Base-by-base conservation (phyloP, 1,284 basidiomycete genomes). In the Sanghuangporus baumii region DNA sequence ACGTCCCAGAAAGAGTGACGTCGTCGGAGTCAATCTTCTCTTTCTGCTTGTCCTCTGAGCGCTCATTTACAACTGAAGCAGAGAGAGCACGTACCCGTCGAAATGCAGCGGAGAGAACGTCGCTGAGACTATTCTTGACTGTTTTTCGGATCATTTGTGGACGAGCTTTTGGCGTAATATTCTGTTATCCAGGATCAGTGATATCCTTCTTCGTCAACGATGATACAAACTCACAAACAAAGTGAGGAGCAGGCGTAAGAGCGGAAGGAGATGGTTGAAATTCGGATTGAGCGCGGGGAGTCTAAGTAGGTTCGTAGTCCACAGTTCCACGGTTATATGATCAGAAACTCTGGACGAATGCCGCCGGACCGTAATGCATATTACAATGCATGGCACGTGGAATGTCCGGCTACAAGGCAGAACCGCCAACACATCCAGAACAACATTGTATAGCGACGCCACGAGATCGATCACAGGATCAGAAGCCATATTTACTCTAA, bases 91-190 rank as follows among this genome's bases (percentile, higher is more conserved):
- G 31, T 48, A 63, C 57, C 18, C 62, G 62, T 55, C 62, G 50
- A 26, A 63, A 63, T 41, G 41, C 37, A n/a, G 16, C 31, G 46
- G 51, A 88, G 91, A 72, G 91, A 88, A 73, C 87, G 87, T 59
- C 93, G 91, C 68, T 93, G 79, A 48, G 94, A 93, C 54, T 94
- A 81, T 76, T 96, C 91, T 65, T 87, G 86, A 69, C 96, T 78
- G 58, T 96, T 94, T 87, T 93, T 86, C 83, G 93, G 94, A 84
- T 98, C 98, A 69, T 93, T 93, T 73, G 89, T 87, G 80, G 89
- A 91, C 60, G 89, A 86, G 31, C 87, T 89, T 74, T 89, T 91
- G 50, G 86, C 86, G 55, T 89, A 36, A 14, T 41, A 41, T 37
- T 40, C 41, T 61, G 60, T 40, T 57, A 56, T 57, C 55, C 48